Conservation (phyloP, 1,284 basidiomycete species). For the Sporisorium graminicola region DNA sequence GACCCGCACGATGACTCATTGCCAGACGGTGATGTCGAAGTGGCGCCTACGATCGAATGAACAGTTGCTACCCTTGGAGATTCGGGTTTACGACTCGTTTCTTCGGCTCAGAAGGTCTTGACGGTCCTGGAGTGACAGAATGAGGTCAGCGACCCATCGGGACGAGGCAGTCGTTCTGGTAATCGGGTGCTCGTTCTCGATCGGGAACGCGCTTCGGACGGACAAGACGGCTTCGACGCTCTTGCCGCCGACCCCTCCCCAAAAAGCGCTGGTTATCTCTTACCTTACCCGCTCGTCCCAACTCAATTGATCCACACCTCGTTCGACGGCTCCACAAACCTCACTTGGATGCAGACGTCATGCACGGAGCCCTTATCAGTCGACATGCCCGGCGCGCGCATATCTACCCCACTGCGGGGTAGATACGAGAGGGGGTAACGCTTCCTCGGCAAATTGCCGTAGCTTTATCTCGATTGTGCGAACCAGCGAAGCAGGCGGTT, state of each 20-base stretch:
- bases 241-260: conserved; percentile 3
- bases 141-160: not conserved
- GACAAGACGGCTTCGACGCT: conserved; percentile 21
- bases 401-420: conserved; percentile 21
- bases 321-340: not conserved
- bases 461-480: not conserved
- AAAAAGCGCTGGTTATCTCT: too few relatives aligned
- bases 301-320: not conserved
- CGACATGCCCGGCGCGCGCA: not conserved
- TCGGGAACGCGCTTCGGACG: not conserved
- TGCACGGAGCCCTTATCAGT: conserved; percentile 11
- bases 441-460: not conserved
- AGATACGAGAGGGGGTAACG: conserved; percentile 2
- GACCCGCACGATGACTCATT: too few relatives aligned
- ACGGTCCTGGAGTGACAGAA: conserved; percentile 8
- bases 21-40: too few relatives aligned
- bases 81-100: not conserved
- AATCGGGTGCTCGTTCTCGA: not conserved
- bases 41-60: not conserved
- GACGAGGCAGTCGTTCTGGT: not conserved
- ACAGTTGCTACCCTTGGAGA: not conserved
- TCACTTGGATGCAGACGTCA: conserved; percentile 2
- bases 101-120: conserved; percentile 24
- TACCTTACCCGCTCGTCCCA: too few relatives aligned
- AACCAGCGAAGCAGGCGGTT: not conserved